Evolutionary conservation across 2,329 filamentous ascomycete genomes (phyloP), one percentile per base, ranked within the genome.

Genomic region (Aspergillus viridinutans): DNA sequence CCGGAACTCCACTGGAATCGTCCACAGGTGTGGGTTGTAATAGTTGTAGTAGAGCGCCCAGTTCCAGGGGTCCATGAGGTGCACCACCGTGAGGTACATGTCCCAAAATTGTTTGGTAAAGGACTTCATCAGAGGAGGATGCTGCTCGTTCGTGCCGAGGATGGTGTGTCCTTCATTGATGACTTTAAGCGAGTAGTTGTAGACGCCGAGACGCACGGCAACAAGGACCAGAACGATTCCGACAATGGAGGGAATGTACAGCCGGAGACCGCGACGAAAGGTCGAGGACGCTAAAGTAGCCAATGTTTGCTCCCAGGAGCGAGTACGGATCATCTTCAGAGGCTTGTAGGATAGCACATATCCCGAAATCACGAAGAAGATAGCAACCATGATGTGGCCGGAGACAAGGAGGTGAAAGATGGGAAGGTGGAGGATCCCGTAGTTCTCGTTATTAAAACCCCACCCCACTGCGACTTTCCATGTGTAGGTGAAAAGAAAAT

Each of bases 311-410:
- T 74, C 74, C 59, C 70, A 76, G 10, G 71, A 66, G 45, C 69
- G 66, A 55, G 58, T 69, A 38, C 71, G 72, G 53, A 76, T 74
- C 40, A 70, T 65, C 58, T 72, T 77, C 53, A 76, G 58, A 3
- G 74, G 74, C 56, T 74, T 75, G 56, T 74, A 74, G 28, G 76
- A 77, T 49, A 80, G 68, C n/a, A 78, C 76, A 56, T 80, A 80
- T 52, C 77, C 78, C 8, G 76, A 79, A 26, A 80, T 73, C 35
- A 80, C 73, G 61, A 80, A 80, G 66, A 80, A 80, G 40, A 79
- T 74, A 49, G 73, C 71, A 14, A 80, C 77, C 76, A 78, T 77
- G 58, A 78, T 74, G 58, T 79, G 76, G 25, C 78, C 76, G 3
- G 76, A 74, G 55, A 76, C 75, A 26, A 77, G 60, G 60, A 77